phyloP scores from a whole-genome alignment of 768 basidiomycete species.

The Artomyces pyxidatus region DNA sequence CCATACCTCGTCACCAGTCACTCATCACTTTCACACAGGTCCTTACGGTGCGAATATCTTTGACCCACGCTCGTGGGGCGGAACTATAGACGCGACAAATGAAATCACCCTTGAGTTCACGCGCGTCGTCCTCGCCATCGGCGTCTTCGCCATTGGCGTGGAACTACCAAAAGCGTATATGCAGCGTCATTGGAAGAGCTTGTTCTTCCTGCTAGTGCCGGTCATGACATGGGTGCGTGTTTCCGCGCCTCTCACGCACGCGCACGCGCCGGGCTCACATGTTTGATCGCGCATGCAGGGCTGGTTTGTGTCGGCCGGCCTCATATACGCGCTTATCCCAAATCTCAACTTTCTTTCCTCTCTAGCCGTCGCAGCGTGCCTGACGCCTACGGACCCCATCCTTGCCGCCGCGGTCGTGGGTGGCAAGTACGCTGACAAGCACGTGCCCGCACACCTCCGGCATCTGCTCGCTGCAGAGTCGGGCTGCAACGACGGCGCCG shows the following conservation, averaged over 20 bases:
- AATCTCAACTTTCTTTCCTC: constrained; percentile 83
- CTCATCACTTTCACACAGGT: constrained; percentile 34
- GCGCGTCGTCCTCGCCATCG: constrained; percentile 88
- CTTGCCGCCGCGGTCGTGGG: constrained; percentile 89
- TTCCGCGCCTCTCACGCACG: not conserved
- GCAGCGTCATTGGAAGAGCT: constrained; percentile 83
- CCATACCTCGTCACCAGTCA: too few species aligned
- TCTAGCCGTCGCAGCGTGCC: constrained; percentile 84
- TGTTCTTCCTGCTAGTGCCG: constrained; percentile 76
- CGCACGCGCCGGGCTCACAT: not conserved
- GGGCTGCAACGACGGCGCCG: constrained; percentile 95
- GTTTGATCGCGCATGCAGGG: constrained; percentile 44
- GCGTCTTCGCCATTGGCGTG: constrained; percentile 96
- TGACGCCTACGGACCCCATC: constrained; percentile 93
- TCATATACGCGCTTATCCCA: constrained; percentile 91
- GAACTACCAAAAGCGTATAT: constrained; percentile 97
- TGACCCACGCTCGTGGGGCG: constrained; percentile 73
- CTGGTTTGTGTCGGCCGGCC: constrained; percentile 87
- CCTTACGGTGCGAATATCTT: constrained; percentile 80
- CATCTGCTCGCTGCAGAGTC: constrained; percentile 65
- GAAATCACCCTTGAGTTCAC: constrained; percentile 86
- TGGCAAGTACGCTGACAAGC: constrained; percentile 96
- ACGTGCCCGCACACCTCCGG: constrained; percentile 80
- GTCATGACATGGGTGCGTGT: constrained; percentile 76
- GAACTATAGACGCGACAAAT: constrained; percentile 44